Percentiles rank a stretch among this genome's conserved stretches.
These are phyloP conservation scores for Strigomonas culicis DNA, from an alignment of 208 protist species.

Conservation along the genomic window DNA sequence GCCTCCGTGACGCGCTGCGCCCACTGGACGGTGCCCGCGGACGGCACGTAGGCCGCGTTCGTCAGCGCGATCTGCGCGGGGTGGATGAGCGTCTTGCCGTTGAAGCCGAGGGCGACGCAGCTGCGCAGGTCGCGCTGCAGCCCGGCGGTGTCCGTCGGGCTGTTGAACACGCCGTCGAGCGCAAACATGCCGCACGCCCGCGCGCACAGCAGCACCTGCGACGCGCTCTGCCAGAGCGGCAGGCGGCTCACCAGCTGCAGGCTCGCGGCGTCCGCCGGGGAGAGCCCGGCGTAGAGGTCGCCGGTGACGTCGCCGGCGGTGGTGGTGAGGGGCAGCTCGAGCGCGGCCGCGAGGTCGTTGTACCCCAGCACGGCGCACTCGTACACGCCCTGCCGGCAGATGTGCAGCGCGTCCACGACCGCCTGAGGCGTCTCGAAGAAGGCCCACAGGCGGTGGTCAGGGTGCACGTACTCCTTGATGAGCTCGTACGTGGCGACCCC, in stretches of 20 bases:
- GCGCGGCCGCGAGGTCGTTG: conserved; percentile 50
- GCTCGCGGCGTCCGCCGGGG: conserved; percentile 10
- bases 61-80: conserved; percentile 55
- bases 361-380: conserved; percentile 65
- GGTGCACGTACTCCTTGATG: conserved; percentile 65
- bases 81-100: conserved; percentile 78
- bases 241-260: conserved; percentile 26
- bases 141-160: conserved; percentile 59
- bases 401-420: conserved; percentile 50
- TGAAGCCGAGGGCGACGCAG: conserved; percentile 65
- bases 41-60: conserved; percentile 64
- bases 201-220: conserved; percentile 63
- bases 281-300: background rate
- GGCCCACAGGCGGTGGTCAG: conserved; percentile 75
- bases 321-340: conserved; percentile 29
- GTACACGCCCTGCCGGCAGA: conserved; percentile 69
- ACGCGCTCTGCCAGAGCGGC: conserved; percentile 41
- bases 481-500: conserved; percentile 40
- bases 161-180: conserved; percentile 73
- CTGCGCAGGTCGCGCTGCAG: conserved; percentile 50
- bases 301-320: conserved; percentile 2
- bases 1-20: conserved; percentile 38
- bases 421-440: conserved; percentile 77
- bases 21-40: conserved; percentile 58
- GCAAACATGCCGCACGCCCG: conserved; percentile 64